These are phyloP conservation scores for Diplodia seriata DNA, from an alignment of 2,329 filamentous ascomycete species.

Conservation along the genomic window DNA sequence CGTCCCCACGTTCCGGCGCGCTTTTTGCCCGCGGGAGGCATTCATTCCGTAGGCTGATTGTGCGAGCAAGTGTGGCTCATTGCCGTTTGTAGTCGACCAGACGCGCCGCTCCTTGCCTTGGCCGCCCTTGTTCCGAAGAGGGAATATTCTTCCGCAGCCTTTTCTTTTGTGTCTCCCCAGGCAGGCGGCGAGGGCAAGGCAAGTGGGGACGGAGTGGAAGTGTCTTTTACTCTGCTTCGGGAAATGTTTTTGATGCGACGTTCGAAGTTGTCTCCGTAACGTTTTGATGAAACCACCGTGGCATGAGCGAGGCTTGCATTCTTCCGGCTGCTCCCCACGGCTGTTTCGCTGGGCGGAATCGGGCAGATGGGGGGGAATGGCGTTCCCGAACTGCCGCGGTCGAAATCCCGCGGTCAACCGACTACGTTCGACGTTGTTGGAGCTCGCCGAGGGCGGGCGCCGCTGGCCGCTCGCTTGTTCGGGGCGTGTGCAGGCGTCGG, in stretches of 20 bases:
- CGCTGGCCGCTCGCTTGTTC: neutral
- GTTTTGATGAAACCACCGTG: slow-evolving; percentile 7
- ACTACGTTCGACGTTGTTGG: slow-evolving; percentile 27
- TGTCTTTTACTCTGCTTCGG: neutral
- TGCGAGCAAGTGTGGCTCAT: too few relatives aligned
- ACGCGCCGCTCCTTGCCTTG: too few relatives aligned
- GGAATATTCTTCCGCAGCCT: neutral
- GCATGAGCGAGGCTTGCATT: neutral
- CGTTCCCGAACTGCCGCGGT: slow-evolving; percentile 22
- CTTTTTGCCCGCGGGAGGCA: too few relatives aligned
- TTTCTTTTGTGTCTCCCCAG: too few relatives aligned
- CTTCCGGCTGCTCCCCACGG: neutral
- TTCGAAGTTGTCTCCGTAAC: neutral
- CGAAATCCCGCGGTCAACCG: slow-evolving; percentile 24
- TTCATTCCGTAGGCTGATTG: too few relatives aligned
- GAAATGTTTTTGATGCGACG: slow-evolving; percentile 24
- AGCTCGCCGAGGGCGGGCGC: neutral
- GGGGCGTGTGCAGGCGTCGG: neutral
- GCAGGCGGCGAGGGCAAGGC: too few relatives aligned
- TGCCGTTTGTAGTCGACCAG: too few relatives aligned
- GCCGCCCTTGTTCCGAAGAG: neutral
- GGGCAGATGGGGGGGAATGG: neutral
- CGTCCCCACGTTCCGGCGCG: neutral
- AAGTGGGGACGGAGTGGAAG: too few relatives aligned
- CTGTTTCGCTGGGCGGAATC: neutral